phyloP scores from a whole-genome alignment of 2,329 filamentous ascomycete genomes.

The Penicillium brasilianum region DNA sequence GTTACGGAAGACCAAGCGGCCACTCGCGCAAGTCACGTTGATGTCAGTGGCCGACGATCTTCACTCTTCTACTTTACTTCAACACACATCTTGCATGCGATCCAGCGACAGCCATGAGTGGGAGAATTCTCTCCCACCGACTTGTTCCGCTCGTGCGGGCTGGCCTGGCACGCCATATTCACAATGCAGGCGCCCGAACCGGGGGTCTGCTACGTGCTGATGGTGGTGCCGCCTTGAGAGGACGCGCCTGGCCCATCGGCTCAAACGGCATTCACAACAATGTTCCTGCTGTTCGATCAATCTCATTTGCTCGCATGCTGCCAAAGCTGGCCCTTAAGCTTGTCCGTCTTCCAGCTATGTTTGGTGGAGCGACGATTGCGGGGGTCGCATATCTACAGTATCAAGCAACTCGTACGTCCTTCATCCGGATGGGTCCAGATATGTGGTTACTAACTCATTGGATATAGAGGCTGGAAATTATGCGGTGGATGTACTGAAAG shows the following conservation, averaged over 20 bases:
- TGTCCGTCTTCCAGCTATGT: constrained; percentile 83
- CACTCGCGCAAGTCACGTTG: constrained; percentile 43
- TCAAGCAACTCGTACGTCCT: constrained; percentile 78
- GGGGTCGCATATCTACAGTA: constrained; percentile 93
- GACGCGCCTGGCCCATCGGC: constrained; percentile 76
- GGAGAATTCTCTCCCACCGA: constrained; percentile 76
- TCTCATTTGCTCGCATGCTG: constrained; percentile 71
- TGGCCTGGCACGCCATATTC: constrained; percentile 66
- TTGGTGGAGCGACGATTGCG: constrained; percentile 85
- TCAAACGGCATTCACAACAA: constrained; percentile 79
- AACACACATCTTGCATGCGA: constrained; percentile 41
- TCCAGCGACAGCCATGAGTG: constrained; percentile 62
- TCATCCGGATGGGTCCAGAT: not conserved
- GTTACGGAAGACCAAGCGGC: constrained; percentile 38
- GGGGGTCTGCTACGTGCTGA: constrained; percentile 72
- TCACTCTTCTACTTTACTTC: constrained; percentile 15
- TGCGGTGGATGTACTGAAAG: constrained; percentile 74
- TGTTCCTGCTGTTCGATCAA: constrained; percentile 65
- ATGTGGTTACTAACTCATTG: constrained; percentile 14
- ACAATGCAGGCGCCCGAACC: constrained; percentile 64
- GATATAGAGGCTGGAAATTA: constrained; percentile 73
- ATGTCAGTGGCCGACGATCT: constrained; percentile 31
- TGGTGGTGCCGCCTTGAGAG: constrained; percentile 64
- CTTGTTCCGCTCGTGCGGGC: constrained; percentile 70
- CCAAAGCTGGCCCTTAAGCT: constrained; percentile 93